Evolutionary conservation across 2,329 filamentous ascomycete species (phyloP).

Genomic region (Diplodia intermedia): DNA sequence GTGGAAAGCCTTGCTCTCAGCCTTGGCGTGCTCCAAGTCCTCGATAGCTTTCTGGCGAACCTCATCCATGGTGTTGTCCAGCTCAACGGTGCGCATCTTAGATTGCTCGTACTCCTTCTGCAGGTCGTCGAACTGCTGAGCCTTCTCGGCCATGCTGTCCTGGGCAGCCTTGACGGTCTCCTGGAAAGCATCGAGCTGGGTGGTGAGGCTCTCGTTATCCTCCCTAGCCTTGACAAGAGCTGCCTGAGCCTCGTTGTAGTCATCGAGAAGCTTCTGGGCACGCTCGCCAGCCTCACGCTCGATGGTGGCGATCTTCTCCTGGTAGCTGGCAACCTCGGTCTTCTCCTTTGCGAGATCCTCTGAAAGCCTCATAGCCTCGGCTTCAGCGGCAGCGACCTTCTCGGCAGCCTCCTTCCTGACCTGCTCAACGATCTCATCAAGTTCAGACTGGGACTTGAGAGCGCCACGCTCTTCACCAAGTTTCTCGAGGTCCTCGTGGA

Average conservation of each 20-base stretch:
- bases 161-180: slow-evolving; percentile 26
- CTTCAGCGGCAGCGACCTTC: slow-evolving; percentile 29
- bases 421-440: slow-evolving; percentile 24
- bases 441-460: slow-evolving; percentile 19
- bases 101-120: slow-evolving; percentile 29
- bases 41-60: slow-evolving; percentile 17
- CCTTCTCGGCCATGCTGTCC: slow-evolving; percentile 24
- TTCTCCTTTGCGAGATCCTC: slow-evolving; percentile 24
- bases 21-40: slow-evolving; percentile 29
- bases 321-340: not conserved
- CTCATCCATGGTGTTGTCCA: slow-evolving; percentile 23
- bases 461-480: slow-evolving; percentile 19
- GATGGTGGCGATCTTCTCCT: slow-evolving; percentile 23
- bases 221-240: slow-evolving; percentile 15
- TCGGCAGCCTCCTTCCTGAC: slow-evolving; percentile 24
- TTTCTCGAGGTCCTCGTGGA: slow-evolving; percentile 12
- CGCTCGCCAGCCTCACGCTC: slow-evolving; percentile 27
- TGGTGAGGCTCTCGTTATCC: slow-evolving; percentile 17
- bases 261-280: slow-evolving; percentile 14
- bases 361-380: slow-evolving; percentile 12
- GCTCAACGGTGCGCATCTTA: slow-evolving; percentile 15
- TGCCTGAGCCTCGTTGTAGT: slow-evolving; percentile 20
- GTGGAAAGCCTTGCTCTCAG: slow-evolving; percentile 27
- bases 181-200: slow-evolving; percentile 26
- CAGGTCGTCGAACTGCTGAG: slow-evolving; percentile 19